Conservation (phyloP, 2,329 filamentous ascomycete genomes). For the Scytalidium lignicola region DNA sequence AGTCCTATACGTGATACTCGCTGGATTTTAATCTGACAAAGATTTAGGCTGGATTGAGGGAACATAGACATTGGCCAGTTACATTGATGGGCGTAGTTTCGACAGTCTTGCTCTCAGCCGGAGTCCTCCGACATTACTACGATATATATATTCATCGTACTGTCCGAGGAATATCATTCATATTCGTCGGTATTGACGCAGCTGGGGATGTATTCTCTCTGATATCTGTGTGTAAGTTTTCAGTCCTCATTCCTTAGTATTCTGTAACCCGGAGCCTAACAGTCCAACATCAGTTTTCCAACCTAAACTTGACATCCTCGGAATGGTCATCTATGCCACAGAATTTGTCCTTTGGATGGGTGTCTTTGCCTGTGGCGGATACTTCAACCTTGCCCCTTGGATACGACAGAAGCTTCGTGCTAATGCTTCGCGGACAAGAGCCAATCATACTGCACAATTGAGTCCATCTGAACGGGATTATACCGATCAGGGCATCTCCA, state of each 20-base stretch:
- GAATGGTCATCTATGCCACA: conserved; percentile 61
- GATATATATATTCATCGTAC: conserved; percentile 64
- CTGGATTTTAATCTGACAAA: background rate
- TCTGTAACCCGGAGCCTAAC: background rate
- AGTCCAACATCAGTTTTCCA: conserved; percentile 43
- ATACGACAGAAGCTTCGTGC: conserved; percentile 31
- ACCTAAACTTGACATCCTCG: conserved; percentile 51
- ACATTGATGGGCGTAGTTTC: conserved; percentile 64
- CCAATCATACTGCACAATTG: background rate
- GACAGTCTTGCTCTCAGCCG: conserved; percentile 56
- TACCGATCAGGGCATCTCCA: conserved; percentile 13
- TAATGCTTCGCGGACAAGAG: conserved; percentile 12
- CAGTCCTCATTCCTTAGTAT: background rate
- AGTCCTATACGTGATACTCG: background rate
- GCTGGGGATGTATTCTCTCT: conserved; percentile 64
- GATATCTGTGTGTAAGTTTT: conserved; percentile 45
- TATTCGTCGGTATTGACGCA: conserved; percentile 67
- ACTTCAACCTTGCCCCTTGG: conserved; percentile 61
- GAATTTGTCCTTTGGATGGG: conserved; percentile 64
- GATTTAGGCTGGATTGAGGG: conserved; percentile 31
- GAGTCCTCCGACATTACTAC: conserved; percentile 63
- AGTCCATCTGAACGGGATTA: background rate
- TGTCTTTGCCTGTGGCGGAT: conserved; percentile 59
- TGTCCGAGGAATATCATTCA: conserved; percentile 65
- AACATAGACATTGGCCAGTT: conserved; percentile 50